Evolutionary conservation across 75 land plant species (phyloP).

Genomic region (Chamaecyparis obtusa): DNA sequence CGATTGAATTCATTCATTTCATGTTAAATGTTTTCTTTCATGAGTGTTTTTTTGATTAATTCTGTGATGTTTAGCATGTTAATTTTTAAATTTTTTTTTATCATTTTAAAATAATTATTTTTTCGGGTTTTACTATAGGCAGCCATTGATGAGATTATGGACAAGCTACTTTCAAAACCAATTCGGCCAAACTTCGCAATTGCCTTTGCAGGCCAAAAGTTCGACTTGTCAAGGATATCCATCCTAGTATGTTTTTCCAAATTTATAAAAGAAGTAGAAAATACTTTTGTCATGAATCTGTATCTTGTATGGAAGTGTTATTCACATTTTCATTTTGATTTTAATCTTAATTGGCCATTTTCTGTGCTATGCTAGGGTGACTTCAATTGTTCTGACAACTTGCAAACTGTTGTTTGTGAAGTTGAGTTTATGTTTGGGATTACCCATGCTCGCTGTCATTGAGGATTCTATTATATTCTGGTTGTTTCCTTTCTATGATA

Average conservation of each 20-base stretch:
- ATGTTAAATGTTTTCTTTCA: neutral
- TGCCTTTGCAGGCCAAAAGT: slow-evolving; percentile 21
- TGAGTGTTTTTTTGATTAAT: neutral
- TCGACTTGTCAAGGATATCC: slow-evolving; percentile 22
- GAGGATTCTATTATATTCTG: neutral
- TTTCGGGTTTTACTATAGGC: slow-evolving; percentile 17
- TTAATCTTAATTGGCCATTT: neutral
- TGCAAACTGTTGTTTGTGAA: neutral
- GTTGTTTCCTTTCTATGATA: neutral
- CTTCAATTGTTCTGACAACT: neutral
- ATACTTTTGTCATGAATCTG: neutral
- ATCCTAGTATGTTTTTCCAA: slow-evolving; percentile 28
- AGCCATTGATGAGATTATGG: slow-evolving; percentile 42
- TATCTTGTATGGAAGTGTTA: neutral
- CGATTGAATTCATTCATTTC: neutral
- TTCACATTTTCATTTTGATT: neutral
- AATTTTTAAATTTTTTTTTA: neutral
- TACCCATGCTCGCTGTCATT: neutral
- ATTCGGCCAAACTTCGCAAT: slow-evolving; percentile 55
- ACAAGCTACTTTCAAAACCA: slow-evolving; percentile 43
- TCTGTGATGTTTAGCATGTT: neutral
- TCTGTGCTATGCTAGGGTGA: neutral
- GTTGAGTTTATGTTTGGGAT: slow-evolving; percentile 5
- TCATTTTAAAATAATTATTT: neutral
- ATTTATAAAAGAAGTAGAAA: neutral